These are phyloP conservation scores for Arachnomyces sp. DNA, from an alignment of 2,329 filamentous ascomycete genomes.

Conservation along the genomic window DNA sequence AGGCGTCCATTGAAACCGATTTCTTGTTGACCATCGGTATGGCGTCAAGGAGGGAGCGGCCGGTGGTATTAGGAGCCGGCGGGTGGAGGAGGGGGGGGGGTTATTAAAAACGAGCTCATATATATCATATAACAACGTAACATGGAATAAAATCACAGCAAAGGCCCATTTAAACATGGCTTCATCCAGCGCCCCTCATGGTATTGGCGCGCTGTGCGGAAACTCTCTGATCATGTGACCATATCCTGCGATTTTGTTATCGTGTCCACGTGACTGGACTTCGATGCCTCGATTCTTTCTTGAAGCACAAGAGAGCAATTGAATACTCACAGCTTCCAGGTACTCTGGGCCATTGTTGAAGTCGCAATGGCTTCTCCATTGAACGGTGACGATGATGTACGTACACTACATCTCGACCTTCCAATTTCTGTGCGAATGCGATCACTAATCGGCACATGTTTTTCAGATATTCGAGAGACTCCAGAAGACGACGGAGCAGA, in stretches of 20 bases:
- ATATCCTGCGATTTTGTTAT: background rate
- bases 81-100: too few relatives aligned
- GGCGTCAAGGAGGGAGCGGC: too few relatives aligned
- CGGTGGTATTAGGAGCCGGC: too few relatives aligned
- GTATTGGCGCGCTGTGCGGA: too few relatives aligned
- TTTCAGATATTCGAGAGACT: constrained; percentile 52
- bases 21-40: too few relatives aligned
- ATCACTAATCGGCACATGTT: constrained; percentile 2
- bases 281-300: background rate
- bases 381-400: constrained; percentile 35
- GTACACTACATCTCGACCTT: constrained; percentile 15
- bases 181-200: too few relatives aligned
- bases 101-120: too few relatives aligned
- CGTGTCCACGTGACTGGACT: background rate
- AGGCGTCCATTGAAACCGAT: too few relatives aligned
- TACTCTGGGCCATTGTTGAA: constrained; percentile 24
- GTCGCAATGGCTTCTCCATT: constrained; percentile 37
- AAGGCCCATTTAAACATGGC: too few relatives aligned
- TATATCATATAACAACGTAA: too few relatives aligned
- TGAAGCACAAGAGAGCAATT: constrained; percentile 6
- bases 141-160: too few relatives aligned
- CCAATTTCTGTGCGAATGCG: constrained; percentile 2
- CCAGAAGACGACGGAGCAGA: constrained; percentile 47
- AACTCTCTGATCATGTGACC: background rate
- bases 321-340: constrained; percentile 12